Conservation (phyloP, 2,329 filamentous ascomycete species). For the Calonectria leucothoes region DNA sequence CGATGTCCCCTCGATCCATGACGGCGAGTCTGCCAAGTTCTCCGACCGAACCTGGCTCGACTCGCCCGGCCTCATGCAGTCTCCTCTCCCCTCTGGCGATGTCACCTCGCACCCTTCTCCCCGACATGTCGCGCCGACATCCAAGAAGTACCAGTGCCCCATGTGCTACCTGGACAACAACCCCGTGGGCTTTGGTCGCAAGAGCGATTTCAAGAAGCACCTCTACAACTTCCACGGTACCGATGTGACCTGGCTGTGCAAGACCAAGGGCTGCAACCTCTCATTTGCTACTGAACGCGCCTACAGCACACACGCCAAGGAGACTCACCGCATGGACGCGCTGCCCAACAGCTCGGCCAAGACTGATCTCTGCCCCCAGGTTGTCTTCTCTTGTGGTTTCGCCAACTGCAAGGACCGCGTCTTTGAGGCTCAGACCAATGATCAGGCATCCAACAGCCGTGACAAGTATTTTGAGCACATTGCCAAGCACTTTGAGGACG, state of each 20-base stretch:
- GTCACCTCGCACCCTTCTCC: conserved; percentile 52
- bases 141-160: conserved; percentile 58
- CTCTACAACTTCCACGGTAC: conserved; percentile 60
- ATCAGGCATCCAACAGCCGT: conserved; percentile 50
- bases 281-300: conserved; percentile 59
- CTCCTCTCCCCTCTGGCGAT: conserved; percentile 47
- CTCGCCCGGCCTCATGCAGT: conserved; percentile 51
- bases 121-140: conserved; percentile 50
- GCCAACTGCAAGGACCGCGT: conserved; percentile 55
- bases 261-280: conserved; percentile 54
- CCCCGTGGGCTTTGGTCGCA: conserved; percentile 57
- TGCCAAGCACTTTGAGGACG: conserved; percentile 59
- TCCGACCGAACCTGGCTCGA: conserved; percentile 53
- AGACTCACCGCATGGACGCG: conserved; percentile 55
- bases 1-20: conserved; percentile 49
- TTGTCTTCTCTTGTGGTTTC: conserved; percentile 59
- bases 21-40: conserved; percentile 49
- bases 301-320: conserved; percentile 58
- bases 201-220: conserved; percentile 62
- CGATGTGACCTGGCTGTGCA: conserved; percentile 57
- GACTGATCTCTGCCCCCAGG: conserved; percentile 55
- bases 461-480: conserved; percentile 61
- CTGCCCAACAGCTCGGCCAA: conserved; percentile 55
- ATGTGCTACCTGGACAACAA: conserved; percentile 60
- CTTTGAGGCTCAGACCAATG: conserved; percentile 52